A percentile compares a stretch with the other conserved stretches of the same genome.
Conservation (phyloP, 2,329 filamentous ascomycete species). For the Colletotrichum tropicale region DNA sequence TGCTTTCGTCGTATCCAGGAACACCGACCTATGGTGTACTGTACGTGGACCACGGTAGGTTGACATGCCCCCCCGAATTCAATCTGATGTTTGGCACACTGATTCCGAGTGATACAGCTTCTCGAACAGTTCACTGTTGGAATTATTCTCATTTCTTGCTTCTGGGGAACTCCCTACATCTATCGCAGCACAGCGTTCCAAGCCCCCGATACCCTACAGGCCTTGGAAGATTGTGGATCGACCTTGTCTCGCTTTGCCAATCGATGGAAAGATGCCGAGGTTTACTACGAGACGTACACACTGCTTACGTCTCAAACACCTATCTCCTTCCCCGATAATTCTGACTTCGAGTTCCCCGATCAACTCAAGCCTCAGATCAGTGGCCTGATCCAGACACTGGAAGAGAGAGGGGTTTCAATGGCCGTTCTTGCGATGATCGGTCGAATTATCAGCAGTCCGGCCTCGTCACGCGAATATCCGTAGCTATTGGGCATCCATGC, state of each 20-base stretch:
- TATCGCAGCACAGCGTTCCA: neutral
- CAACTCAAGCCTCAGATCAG: neutral
- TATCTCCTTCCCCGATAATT: neutral
- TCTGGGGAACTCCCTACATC: neutral
- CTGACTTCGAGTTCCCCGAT: neutral
- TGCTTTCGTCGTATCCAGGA: neutral
- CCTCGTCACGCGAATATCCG: neutral
- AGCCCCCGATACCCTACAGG: neutral
- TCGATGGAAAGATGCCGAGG: neutral
- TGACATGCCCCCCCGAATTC: neutral
- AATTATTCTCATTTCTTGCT: neutral
- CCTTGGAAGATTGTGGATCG: neutral
- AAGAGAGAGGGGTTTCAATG: neutral
- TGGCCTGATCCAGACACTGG: neutral
- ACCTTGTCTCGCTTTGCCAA: neutral
- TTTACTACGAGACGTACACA: neutral
- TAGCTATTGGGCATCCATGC: neutral
- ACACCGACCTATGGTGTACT: neutral
- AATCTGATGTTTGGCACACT: neutral
- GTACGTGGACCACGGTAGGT: neutral
- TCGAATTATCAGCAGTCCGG: neutral
- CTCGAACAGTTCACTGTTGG: neutral
- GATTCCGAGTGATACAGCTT: neutral
- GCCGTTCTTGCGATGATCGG: neutral
- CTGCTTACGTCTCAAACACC: neutral